Evolutionary conservation across 2,329 filamentous ascomycete species (phyloP), one percentile per base, ranked within the genome.

Genomic region (Colletotrichum sp.): DNA sequence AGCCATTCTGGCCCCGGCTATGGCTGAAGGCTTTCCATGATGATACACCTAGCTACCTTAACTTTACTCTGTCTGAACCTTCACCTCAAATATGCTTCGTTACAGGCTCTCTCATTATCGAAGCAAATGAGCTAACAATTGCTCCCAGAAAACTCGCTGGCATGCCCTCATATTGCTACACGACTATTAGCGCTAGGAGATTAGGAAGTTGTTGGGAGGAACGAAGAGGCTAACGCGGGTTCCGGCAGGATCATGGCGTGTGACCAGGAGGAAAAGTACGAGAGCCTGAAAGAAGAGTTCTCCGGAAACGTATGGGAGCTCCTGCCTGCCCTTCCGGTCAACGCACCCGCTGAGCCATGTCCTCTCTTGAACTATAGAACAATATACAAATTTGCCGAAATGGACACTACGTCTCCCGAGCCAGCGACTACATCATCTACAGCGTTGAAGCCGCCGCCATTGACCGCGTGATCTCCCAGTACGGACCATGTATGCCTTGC

Each of bases 1-100:
- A 86, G 89, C 93, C 94, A 93, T 98, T 94, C 91, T 96, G 95
- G 94, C 89, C 86, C 88, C 87, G 87, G 87, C 87, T 83, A 83
- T 79, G 84, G 87, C 86, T 85, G 88, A 88, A 88, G 88, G 89
- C 91, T 92, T 93, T 98, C 96, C 91, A 92, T 98, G 96, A 98
- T 98, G 96, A 98, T 94, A 98, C 92, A 89, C 93, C 94, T 97
- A 95, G 96, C 96, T 99, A 99, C 96, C 96, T 98, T 94, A 87
- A 93, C 84, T 89, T 91, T 92, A 76, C 74, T 71, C 8, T 94
- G 94, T 98, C 96, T 98, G 96, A 98, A 90, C 82, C 79, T 76
- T 55, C 70, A 77, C 66, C 65, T 72, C 75, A 65, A 70, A 26
- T 79, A 59, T 74, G 75, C 72, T 80, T 74, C 78, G 39, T 67